phyloP scores from a whole-genome alignment of 2,329 filamentous ascomycete genomes.

The Diaporthe australafricana region DNA sequence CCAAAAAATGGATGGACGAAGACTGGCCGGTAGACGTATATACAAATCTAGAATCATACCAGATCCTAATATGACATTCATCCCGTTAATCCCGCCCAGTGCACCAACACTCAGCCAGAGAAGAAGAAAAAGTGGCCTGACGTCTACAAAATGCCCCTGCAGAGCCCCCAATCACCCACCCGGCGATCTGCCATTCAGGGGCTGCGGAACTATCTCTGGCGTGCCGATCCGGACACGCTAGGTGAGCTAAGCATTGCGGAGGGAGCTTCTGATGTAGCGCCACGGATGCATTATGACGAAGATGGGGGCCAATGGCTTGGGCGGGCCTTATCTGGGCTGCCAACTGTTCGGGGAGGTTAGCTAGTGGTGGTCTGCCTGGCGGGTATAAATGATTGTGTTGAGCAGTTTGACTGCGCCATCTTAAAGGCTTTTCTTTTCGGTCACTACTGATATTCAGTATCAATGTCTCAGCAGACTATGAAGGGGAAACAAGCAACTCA shows the following conservation, averaged over 20 bases:
- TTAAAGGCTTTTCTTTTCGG: too few species aligned
- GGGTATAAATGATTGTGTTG: not conserved
- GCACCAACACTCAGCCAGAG: too few species aligned
- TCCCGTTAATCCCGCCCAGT: not conserved
- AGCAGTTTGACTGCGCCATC: too few species aligned
- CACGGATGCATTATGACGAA: slow-evolving; percentile 23
- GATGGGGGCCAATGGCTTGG: slow-evolving; percentile 20
- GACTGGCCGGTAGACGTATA: not conserved
- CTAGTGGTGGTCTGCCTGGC: not conserved
- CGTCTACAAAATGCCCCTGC: not conserved
- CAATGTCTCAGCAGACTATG: not conserved
- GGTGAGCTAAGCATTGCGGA: slow-evolving; percentile 14
- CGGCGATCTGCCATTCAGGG: slow-evolving; percentile 21
- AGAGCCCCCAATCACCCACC: not conserved
- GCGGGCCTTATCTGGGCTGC: slow-evolving; percentile 14
- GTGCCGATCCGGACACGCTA: slow-evolving; percentile 30
- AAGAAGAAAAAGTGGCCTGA: not conserved
- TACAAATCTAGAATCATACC: not conserved
- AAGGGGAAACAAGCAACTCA: not conserved
- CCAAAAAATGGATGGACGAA: not conserved
- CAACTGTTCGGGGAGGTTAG: too few species aligned
- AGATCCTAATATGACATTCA: not conserved
- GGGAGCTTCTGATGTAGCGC: not conserved
- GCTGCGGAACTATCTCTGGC: slow-evolving; percentile 21
- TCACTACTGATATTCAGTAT: too few species aligned